phyloP scores from a whole-genome alignment of 305 asterid species.

The Ilex paraguariensis region DNA sequence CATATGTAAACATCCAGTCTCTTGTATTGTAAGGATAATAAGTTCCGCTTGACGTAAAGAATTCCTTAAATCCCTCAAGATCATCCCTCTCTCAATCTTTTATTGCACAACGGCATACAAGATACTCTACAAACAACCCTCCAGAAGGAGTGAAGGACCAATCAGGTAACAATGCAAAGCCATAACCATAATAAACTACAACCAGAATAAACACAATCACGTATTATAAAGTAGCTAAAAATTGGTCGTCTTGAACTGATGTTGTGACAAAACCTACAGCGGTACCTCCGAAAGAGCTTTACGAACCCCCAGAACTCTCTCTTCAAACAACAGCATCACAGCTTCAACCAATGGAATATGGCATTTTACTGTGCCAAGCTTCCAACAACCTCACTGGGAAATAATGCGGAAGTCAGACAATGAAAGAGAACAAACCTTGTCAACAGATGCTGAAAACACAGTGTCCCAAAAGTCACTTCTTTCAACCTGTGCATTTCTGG shows the following conservation, averaged over 20 bases:
- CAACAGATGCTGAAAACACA: conserved; percentile 83
- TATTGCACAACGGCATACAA: too few species aligned
- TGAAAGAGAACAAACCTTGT: conserved; percentile 61
- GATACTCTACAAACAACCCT: too few species aligned
- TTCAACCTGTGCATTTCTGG: conserved; percentile 94
- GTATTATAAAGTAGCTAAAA: conserved; percentile 7
- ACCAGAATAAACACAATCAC: conserved; percentile 10
- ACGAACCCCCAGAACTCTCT: conserved; percentile 67
- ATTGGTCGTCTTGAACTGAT: background rate
- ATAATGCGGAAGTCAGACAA: conserved; percentile 21
- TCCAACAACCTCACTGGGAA: conserved; percentile 67
- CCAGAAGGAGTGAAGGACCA: too few species aligned
- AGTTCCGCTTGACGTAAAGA: too few species aligned
- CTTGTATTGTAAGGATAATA: too few species aligned
- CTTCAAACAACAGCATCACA: conserved; percentile 75
- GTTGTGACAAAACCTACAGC: background rate
- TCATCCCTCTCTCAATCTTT: too few species aligned
- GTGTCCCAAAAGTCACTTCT: conserved; percentile 89
- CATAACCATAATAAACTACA: too few species aligned
- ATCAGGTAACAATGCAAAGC: too few species aligned
- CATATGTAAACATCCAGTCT: conserved; percentile 41
- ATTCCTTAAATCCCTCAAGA: too few species aligned
- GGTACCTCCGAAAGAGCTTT: conserved; percentile 94
- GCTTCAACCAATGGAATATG: conserved; percentile 76
- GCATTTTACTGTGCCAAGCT: conserved; percentile 93